A percentile compares a stretch with the other conserved stretches of the same genome.
Evolutionary conservation across 2,329 filamentous ascomycete species (phyloP).

Genomic region (Bipolaris sorokiniana): DNA sequence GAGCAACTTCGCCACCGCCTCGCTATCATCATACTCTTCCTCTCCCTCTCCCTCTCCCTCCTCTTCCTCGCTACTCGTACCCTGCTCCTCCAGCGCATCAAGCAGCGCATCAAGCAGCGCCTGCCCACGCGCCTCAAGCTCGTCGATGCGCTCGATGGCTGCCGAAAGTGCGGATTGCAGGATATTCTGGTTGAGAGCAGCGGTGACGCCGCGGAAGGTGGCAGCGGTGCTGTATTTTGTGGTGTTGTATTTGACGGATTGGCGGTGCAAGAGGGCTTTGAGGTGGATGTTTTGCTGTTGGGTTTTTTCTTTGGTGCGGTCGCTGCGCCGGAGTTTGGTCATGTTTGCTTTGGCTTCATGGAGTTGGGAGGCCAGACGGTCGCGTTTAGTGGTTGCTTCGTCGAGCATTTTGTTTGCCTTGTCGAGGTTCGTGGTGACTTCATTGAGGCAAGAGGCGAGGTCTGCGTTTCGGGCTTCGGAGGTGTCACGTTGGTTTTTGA

Average conservation of each 20-base stretch:
- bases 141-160: constrained; percentile 21
- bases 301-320: constrained; percentile 25
- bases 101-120: constrained; percentile 19
- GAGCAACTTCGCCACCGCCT: constrained; percentile 4
- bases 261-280: no score
- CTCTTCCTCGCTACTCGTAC: constrained; percentile 6
- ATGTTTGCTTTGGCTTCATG: constrained; percentile 10
- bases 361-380: constrained; percentile 14
- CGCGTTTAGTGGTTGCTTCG: not conserved
- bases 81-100: constrained; percentile 8
- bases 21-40: constrained; percentile 7
- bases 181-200: constrained; percentile 5
- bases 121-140: constrained; percentile 22
- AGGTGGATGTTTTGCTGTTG: constrained; percentile 17
- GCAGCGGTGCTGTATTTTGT: not conserved
- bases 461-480: not conserved
- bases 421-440: not conserved
- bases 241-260: not conserved
- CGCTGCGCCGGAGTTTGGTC: constrained; percentile 20
- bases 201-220: not conserved
- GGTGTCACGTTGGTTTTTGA: constrained; percentile 3
- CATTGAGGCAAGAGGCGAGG: constrained; percentile 2
- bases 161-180: constrained; percentile 21
- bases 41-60: no score
- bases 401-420: no score